A percentile compares a stretch with the other conserved stretches of the same genome.
Conservation (phyloP, 352 stramenopile species). For the Nothophytophthora sp. region DNA sequence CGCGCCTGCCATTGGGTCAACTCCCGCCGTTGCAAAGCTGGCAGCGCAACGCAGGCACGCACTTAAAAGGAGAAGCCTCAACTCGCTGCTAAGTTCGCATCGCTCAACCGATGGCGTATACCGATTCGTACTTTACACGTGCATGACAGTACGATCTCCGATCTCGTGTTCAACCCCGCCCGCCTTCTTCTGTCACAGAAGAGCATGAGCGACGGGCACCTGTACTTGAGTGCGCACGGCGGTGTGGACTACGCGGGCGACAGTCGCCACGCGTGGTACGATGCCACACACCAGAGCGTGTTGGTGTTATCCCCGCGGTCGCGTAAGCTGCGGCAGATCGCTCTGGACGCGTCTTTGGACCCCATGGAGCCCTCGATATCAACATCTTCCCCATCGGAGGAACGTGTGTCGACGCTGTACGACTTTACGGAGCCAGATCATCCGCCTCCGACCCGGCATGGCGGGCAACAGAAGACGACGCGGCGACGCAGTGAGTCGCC, state of each 20-base stretch:
- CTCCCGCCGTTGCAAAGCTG: not conserved
- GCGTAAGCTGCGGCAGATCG: slow-evolving; percentile 41
- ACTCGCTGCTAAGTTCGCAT: not conserved
- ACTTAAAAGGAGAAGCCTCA: not conserved
- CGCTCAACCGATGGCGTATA: slow-evolving; percentile 6
- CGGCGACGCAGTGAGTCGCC: slow-evolving; percentile 6
- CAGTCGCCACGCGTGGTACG: slow-evolving; percentile 44
- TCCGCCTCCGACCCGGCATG: not conserved
- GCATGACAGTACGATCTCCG: too few relatives aligned
- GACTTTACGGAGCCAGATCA: slow-evolving; percentile 33
- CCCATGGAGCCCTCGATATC: slow-evolving; percentile 7
- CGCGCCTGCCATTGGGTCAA: not conserved
- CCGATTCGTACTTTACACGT: slow-evolving; percentile 3
- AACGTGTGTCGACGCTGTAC: slow-evolving; percentile 36
- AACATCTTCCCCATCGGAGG: not conserved
- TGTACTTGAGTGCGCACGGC: slow-evolving; percentile 54
- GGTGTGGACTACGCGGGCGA: slow-evolving; percentile 45
- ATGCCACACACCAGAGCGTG: slow-evolving; percentile 54
- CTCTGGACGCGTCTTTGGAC: slow-evolving; percentile 39
- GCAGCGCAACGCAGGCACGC: not conserved
- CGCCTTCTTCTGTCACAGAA: not conserved
- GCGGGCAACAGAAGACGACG: not conserved
- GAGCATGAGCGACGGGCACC: slow-evolving; percentile 50
- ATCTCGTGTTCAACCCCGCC: too few relatives aligned
- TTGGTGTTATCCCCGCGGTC: slow-evolving; percentile 42